Evolutionary conservation across 2,329 filamentous ascomycete species (phyloP).

Genomic region (Exserohilum rostratum): DNA sequence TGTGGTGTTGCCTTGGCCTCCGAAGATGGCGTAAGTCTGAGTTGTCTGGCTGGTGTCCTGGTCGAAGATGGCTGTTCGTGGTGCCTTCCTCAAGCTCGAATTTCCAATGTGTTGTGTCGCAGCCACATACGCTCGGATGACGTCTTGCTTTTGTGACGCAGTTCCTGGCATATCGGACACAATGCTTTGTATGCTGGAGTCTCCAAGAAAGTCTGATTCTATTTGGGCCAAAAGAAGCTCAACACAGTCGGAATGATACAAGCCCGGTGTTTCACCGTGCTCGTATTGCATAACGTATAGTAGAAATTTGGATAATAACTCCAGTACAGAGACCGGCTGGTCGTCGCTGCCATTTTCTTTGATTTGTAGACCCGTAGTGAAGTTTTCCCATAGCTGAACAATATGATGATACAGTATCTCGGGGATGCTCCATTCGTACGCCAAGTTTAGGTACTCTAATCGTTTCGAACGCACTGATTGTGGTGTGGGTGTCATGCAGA

Average conservation of each 20-base stretch:
- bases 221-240: not conserved
- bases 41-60: conserved; percentile 3
- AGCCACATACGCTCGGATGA: not conserved
- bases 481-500: not conserved
- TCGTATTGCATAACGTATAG: not conserved
- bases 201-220: not conserved
- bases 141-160: not conserved
- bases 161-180: not conserved
- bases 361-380: not conserved
- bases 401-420: not conserved
- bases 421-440: not conserved
- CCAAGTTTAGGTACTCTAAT: not conserved
- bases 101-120: not conserved
- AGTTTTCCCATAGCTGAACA: not conserved
- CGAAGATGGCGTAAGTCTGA: conserved; percentile 28
- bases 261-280: not conserved
- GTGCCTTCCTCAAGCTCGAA: not conserved
- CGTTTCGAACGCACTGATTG: not conserved
- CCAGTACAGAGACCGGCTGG: not conserved
- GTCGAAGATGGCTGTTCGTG: conserved; percentile 9
- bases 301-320: not conserved
- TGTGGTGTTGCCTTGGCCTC: conserved; percentile 38
- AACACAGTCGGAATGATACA: not conserved
- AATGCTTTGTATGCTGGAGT: not conserved
- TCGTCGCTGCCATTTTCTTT: not conserved